Evolutionary conservation across 768 basidiomycete genomes (phyloP), one percentile per base, ranked within the genome.

Genomic region (Podaxis sp.): DNA sequence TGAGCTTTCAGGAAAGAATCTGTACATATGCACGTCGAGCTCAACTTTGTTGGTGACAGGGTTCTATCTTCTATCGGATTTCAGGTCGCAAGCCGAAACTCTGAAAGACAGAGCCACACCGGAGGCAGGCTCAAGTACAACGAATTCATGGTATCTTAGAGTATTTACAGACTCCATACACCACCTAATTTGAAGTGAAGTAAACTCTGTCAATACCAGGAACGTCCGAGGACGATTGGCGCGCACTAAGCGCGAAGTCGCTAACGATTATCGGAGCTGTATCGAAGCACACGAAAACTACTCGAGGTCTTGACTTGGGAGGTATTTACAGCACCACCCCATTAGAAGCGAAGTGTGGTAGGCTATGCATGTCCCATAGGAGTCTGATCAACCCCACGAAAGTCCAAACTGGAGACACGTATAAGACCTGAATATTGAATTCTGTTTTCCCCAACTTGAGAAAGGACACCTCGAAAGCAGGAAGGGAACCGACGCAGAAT

Each of bases 11-110:
- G 30, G 15, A 63, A 58, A 30, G 40, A 6, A n/a, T 24, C 6
- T 49, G 15, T 26, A 33, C 26, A 15, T 28, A 8, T 2, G 38
- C 6, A 19, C 38, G 19, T 4, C 57, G 19, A 51, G n/a, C 33
- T 57, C 9, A 48, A 26, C 52, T 49, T 6, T 39, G 22, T 15
- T 4, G 19, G 17, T 19, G 7, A 26, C 42, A 76, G 76, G 76
- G 77, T 2, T 72, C 73, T 5, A 72, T 76, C 40, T 77, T 78
- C 53, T 77, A 76, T 54, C 67, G 68, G 48, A 67, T 77, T 55
- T 73, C 77, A 40, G 72, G 72, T 22, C 70, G 70, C 6, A 30
- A 42, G 28, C 42, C 44, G 12, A 49, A 24, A 39, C 24, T 39
- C 19, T 40, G 39, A 56, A 24, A 15, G 44, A 46, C 15, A 2